phyloP scores from a whole-genome alignment of 129 eudicot species.

The Saposhnikovia divaricata region DNA sequence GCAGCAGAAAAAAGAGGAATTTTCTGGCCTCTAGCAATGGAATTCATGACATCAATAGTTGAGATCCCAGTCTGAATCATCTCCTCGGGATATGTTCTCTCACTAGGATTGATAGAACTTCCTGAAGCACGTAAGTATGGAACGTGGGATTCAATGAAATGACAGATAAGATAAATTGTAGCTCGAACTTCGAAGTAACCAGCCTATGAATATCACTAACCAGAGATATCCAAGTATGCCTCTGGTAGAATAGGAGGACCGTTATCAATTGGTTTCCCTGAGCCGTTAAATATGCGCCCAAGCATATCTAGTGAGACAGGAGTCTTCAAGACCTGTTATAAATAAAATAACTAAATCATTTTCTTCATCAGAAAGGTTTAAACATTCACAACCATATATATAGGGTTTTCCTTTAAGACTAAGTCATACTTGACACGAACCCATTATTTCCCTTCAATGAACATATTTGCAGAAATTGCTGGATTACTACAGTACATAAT shows the following conservation, averaged over 20 bases:
- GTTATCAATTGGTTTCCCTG: slow-evolving; percentile 97
- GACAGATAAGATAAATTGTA: background rate
- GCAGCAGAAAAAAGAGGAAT: slow-evolving; percentile 99
- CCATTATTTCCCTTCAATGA: background rate
- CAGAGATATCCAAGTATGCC: slow-evolving; percentile 91
- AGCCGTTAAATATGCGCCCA: slow-evolving; percentile 98
- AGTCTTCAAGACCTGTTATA: slow-evolving; percentile 81
- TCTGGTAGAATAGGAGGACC: slow-evolving; percentile 97
- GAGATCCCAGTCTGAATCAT: slow-evolving; percentile 99
- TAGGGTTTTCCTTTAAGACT: background rate
- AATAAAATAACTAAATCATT: background rate
- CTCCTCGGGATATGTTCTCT: slow-evolving; percentile 98
- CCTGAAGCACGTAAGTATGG: background rate
- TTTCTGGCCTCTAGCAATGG: slow-evolving; percentile 98
- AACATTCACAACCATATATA: background rate
- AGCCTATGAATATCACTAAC: slow-evolving; percentile 29
- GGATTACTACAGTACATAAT: background rate
- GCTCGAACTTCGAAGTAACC: background rate
- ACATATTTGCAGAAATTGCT: background rate
- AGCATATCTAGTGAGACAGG: slow-evolving; percentile 98
- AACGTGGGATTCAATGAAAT: background rate
- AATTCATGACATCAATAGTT: slow-evolving; percentile 97
- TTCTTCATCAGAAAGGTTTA: background rate
- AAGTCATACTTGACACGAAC: background rate
- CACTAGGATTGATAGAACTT: slow-evolving; percentile 97